phyloP scores from a whole-genome alignment of 2,329 filamentous ascomycete species.

The Botrytis tulipae region DNA sequence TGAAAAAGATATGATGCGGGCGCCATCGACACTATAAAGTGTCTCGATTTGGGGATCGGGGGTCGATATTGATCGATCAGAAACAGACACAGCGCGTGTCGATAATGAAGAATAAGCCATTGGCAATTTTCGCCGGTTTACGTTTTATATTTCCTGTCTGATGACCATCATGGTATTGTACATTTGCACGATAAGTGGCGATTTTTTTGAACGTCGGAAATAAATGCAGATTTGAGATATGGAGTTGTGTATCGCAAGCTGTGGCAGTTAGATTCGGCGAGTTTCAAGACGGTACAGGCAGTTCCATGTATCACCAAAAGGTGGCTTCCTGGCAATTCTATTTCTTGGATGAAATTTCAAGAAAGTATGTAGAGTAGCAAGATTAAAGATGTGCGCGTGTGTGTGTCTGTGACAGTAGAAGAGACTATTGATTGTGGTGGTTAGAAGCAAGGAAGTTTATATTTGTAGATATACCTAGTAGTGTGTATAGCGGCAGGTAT shows the following conservation, averaged over 20 bases:
- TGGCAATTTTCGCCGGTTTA: constrained; percentile 9
- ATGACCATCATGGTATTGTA: constrained; percentile 20
- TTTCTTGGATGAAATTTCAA: not conserved
- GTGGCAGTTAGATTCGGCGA: not conserved
- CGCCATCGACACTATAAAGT: constrained; percentile 36
- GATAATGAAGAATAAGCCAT: constrained; percentile 30
- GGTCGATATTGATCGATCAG: constrained; percentile 24
- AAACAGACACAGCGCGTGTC: constrained; percentile 28
- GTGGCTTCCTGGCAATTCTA: not conserved
- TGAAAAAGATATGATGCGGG: constrained; percentile 55
- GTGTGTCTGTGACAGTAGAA: not conserved
- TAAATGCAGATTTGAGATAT: not conserved
- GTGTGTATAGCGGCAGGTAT: not conserved
- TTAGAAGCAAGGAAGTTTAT: not conserved
- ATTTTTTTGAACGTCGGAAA: not conserved
- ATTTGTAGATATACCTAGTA: not conserved
- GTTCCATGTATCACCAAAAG: not conserved
- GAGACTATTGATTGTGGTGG: not conserved
- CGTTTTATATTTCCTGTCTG: not conserved
- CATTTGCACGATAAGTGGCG: not conserved
- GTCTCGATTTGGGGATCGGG: constrained; percentile 38
- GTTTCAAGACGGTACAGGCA: constrained; percentile 1
- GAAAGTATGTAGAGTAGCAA: not conserved
- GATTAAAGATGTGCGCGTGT: not conserved
- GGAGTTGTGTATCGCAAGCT: not conserved